Evolutionary conservation across 768 basidiomycete species (phyloP), one percentile per base, ranked within the genome.

Genomic region (Postia placenta): DNA sequence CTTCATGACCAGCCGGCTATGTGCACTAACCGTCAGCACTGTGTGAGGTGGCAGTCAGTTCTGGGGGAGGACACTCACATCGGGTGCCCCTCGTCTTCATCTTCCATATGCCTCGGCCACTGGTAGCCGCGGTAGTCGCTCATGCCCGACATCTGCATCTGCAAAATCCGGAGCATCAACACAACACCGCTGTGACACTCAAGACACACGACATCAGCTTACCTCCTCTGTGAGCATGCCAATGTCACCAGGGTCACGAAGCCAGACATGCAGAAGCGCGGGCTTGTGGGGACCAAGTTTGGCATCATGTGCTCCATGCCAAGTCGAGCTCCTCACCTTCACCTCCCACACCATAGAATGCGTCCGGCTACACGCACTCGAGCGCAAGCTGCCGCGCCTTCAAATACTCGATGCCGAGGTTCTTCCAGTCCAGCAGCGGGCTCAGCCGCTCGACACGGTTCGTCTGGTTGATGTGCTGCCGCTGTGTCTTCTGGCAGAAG

Each of bases 401-500:
- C 66, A 85, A 84, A 67, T 99, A 99, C 67, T 99, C 96, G 54
- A 98, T 79, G 2, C 96, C 96, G 25, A 99, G 73, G 62, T 92
- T 92, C 74, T 99, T 99, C 96, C 96, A 98, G 66, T 99, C 96
- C 51, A 99, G 74, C 49, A 99, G 67, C 14, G 95, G 95, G 43
- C 83, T 86, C 15, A 99, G 75, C 23, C 96, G 81, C 65, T 99
- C 96, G 47, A 97, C 95, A 36, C 96, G 83, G 71, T 98, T 99
- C 26, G 96, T 86, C 71, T 98, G 96, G 69, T 99, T 98, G 68
- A 98, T 98, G 42, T 95, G 80, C 67, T 98, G 96, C 38, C 96
- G 79, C n/a, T 95, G 78, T 3, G 92, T 85, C 74, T 92, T 92
- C 56, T 70, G 73, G 48, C 76, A 75, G 71, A 95, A 94, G 4